A percentile compares a stretch with the other conserved stretches of the same genome.
These are phyloP conservation scores for Austropuccinia psidii DNA, from an alignment of 1,284 basidiomycete genomes.

Conservation along the genomic window DNA sequence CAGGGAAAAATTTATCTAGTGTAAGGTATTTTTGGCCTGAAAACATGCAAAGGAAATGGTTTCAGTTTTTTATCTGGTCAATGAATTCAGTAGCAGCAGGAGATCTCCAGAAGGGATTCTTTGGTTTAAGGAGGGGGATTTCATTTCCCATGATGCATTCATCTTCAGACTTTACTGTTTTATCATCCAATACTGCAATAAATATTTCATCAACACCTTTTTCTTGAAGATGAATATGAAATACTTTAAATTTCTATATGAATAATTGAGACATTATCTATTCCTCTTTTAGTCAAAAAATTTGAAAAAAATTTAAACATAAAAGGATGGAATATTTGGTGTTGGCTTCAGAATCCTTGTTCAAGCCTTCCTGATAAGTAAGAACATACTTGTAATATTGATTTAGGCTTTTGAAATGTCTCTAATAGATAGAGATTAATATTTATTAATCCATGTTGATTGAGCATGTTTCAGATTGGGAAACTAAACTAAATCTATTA, in stretches of 20 bases:
- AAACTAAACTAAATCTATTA: too few relatives aligned
- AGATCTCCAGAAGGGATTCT: slow-evolving; percentile 4
- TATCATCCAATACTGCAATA: slow-evolving; percentile 16
- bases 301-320: neutral
- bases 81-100: slow-evolving; percentile 11
- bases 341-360: neutral
- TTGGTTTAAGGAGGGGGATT: neutral
- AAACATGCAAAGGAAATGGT: neutral
- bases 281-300: neutral
- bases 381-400: neutral
- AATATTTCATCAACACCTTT: slow-evolving; percentile 16
- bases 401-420: slow-evolving; percentile 3
- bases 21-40: neutral
- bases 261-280: too few relatives aligned
- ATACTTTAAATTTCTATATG: slow-evolving; percentile 11
- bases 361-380: neutral
- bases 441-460: too few relatives aligned
- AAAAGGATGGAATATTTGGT: neutral
- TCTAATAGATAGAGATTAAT: too few relatives aligned
- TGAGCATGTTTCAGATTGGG: too few relatives aligned
- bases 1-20: too few relatives aligned
- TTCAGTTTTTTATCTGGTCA: slow-evolving; percentile 9
- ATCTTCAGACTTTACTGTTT: slow-evolving; percentile 13
- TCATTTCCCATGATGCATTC: neutral
- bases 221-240: slow-evolving; percentile 23